Base-by-base conservation (phyloP, 305 asterid genomes). In the Fraxinus sp. region DNA sequence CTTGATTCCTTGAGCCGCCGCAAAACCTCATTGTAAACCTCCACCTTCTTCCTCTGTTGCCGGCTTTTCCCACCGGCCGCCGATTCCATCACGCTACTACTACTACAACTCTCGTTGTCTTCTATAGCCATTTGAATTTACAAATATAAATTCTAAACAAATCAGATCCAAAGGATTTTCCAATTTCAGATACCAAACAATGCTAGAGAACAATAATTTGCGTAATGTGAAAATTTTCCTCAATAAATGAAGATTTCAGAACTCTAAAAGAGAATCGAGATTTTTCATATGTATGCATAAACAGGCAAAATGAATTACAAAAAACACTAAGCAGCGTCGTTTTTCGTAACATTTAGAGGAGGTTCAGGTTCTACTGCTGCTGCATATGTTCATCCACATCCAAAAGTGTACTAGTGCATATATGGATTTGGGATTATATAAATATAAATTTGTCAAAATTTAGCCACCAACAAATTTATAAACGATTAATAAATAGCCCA, bases 11-110 rank as follows among this genome's bases (percentile, higher is more conserved):
- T 92, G n/a, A 96, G 93, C 86, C 98, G 91, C 80, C 97, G 90
- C 81, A 96, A 87, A 79, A 96, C 97, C 94, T 96, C 97, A 86
- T 91, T 91, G 89, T 92, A 94, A 43, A 96, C 98, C 91, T 96
- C 97, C 70, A 83, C 85, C 86, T 94, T 96, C 91, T 84, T 89
- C 82, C 86, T 85, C 84, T 91, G 89, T 36, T 84, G 94, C 46
- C 90, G 89, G 81, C 35, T 64, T 64, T 35, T 90, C 73, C 83
- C 88, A 6, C 80, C 79, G 68, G 87, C 85, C 82, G 89, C 81
- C 41, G 92, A 89, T 82, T 94, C 95, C 88, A 84, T 90, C 89
- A 84, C 94, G 87, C 32, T 28, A 28, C 93, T 89, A 87, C 98
- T 94, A 59, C 92, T 91, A 85, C 94, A 88, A 39, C 94, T 94